phyloP scores from a whole-genome alignment of 164 flowering plant genomes.

The Chloranthus sessilifolius region DNA sequence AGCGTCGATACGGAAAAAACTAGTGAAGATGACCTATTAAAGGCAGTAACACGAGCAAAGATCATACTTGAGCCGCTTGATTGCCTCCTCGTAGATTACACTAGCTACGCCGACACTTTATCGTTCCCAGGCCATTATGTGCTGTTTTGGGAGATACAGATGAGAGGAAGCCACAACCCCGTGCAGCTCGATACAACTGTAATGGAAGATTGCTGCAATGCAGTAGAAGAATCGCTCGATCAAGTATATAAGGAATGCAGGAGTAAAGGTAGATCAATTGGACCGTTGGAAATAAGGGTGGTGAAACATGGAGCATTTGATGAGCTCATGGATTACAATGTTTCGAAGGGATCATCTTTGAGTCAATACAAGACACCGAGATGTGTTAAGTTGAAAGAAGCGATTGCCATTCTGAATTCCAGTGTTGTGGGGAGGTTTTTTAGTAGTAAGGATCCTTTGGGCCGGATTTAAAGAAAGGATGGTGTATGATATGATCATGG shows the following conservation, averaged over 20 bases:
- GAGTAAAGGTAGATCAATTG: conserved; percentile 6
- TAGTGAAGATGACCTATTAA: conserved; percentile 13
- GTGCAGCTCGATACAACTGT: neutral
- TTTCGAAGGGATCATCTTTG: conserved; percentile 35
- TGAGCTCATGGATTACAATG: conserved; percentile 34
- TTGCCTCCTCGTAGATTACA: conserved; percentile 8
- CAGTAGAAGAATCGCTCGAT: conserved; percentile 12
- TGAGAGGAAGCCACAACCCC: neutral
- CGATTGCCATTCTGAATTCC: conserved; percentile 36
- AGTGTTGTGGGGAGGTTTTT: conserved; percentile 29
- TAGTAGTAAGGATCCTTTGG: too few relatives aligned
- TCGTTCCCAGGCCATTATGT: conserved; percentile 20
- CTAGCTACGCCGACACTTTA: conserved; percentile 13
- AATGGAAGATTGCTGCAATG: conserved; percentile 10
- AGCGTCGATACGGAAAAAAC: conserved; percentile 18
- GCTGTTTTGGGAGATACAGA: conserved; percentile 9
- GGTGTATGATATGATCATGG: too few relatives aligned
- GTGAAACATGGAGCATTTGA: conserved; percentile 38
- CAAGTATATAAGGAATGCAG: conserved; percentile 9
- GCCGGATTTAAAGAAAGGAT: conserved; percentile 8
- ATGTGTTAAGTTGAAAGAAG: conserved; percentile 28
- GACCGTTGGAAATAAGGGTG: conserved; percentile 34
- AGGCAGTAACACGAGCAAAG: conserved; percentile 9
- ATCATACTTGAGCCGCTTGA: conserved; percentile 1
- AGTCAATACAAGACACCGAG: conserved; percentile 47